These are phyloP conservation scores for Lotus japonicus DNA, from an alignment of 306 rosid species.

Conservation along the genomic window DNA sequence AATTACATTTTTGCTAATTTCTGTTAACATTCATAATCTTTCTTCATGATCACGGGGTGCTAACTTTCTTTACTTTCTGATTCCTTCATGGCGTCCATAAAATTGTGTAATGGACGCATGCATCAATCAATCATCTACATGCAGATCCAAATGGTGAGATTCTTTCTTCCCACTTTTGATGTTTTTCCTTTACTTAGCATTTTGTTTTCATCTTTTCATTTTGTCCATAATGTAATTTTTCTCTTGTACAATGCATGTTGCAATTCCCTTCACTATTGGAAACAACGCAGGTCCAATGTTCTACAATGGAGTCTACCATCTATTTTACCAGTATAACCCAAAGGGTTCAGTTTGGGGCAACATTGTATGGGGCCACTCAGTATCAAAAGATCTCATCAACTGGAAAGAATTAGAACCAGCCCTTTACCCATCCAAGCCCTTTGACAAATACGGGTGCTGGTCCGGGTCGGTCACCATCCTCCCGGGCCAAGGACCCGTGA, in stretches of 20 bases:
- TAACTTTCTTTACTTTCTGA: constrained; percentile 2
- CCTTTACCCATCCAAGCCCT: constrained; percentile 58
- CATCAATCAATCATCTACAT: neutral
- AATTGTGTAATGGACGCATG: neutral
- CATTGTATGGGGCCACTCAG: constrained; percentile 92
- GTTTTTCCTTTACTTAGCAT: neutral
- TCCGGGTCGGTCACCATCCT: constrained; percentile 77
- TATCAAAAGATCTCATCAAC: constrained; percentile 63
- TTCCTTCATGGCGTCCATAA: neutral
- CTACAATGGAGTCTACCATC: constrained; percentile 66
- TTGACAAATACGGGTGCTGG: constrained; percentile 81
- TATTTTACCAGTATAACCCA: constrained; percentile 85
- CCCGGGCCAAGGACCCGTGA: constrained; percentile 61
- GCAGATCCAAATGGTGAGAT: constrained; percentile 86
- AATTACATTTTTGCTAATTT: neutral
- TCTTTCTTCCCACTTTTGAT: neutral
- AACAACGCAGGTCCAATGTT: constrained; percentile 62
- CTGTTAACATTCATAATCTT: neutral
- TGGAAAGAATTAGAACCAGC: constrained; percentile 65
- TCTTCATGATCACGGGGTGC: neutral
- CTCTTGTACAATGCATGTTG: too few relatives aligned
- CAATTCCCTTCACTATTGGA: neutral
- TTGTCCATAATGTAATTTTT: neutral
- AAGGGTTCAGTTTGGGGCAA: constrained; percentile 92
- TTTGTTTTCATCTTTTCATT: neutral